A percentile compares a stretch with the other conserved stretches of the same genome.
Conservation (phyloP, 108 stramenopile species). For the Skeletonema menzelii region DNA sequence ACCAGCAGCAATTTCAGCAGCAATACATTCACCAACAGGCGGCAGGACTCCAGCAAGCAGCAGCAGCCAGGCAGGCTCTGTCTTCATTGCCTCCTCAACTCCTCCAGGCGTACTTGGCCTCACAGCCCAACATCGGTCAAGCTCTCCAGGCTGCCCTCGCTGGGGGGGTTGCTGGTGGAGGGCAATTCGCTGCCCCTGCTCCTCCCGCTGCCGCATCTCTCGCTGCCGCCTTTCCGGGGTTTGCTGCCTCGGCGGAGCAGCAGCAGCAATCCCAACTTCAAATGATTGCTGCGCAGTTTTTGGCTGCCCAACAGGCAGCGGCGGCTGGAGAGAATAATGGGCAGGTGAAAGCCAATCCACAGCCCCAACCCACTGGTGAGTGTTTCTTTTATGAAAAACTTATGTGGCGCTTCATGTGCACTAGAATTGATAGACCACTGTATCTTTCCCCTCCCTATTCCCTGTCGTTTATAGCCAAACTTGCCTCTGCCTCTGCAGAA, state of each 20-base stretch:
- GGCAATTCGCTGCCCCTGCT: background rate
- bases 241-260: background rate
- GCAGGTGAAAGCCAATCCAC: background rate
- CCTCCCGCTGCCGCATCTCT: conserved; percentile 3
- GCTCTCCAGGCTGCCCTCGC: conserved; percentile 4
- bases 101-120: conserved; percentile 16
- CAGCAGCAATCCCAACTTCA: conserved; percentile 9
- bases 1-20: conserved; percentile 39
- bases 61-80: conserved; percentile 18
- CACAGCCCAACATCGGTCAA: background rate
- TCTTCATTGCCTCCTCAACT: conserved; percentile 12
- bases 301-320: conserved; percentile 8
- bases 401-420: background rate
- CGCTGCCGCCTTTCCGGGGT: background rate
- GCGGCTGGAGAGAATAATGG: background rate
- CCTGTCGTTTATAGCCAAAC: background rate
- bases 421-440: background rate
- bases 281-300: conserved; percentile 1
- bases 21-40: conserved; percentile 29
- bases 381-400: background rate
- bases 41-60: conserved; percentile 21
- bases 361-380: background rate
- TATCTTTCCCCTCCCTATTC: background rate
- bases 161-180: background rate
- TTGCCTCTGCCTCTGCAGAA: background rate